Conservation (phyloP, 495 filamentous ascomycete species). For the Penicillium ochrochloron region DNA sequence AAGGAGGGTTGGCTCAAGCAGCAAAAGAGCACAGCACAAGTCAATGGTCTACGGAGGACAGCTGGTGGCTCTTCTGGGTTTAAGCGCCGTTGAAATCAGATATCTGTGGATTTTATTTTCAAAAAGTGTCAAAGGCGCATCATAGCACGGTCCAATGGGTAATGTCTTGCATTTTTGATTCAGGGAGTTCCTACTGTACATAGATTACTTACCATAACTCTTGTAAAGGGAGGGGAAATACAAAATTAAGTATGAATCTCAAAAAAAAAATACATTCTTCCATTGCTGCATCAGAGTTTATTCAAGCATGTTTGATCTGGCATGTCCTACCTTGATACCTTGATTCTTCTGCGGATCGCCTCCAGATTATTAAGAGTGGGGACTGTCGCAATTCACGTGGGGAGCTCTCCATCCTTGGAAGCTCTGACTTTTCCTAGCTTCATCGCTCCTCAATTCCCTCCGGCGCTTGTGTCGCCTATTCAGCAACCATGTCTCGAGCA, state of each 20-base stretch:
- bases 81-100: conserved; percentile 41
- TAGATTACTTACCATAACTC: conserved; percentile 3
- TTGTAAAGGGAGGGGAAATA: not conserved
- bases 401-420: conserved; percentile 33
- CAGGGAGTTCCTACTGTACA: conserved; percentile 12
- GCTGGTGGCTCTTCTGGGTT: conserved; percentile 47
- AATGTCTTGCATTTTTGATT: conserved; percentile 4
- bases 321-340: conserved; percentile 4
- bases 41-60: conserved; percentile 48
- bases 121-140: conserved; percentile 1
- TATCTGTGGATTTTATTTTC: not conserved
- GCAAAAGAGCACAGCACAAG: conserved; percentile 38
- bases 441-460: conserved; percentile 19
- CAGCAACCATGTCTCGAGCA: conserved; percentile 42
- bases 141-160: conserved; percentile 9
- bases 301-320: conserved; percentile 2
- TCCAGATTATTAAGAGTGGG: conserved; percentile 30
- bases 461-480: conserved; percentile 29
- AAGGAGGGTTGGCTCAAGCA: conserved; percentile 56
- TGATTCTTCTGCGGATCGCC: not conserved
- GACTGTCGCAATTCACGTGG: conserved; percentile 15
- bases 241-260: not conserved
- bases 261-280: not conserved
- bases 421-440: conserved; percentile 30
- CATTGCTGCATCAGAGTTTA: not conserved